Conservation (phyloP, 1,139 yeast species). For the Geotrichum candidum region DNA sequence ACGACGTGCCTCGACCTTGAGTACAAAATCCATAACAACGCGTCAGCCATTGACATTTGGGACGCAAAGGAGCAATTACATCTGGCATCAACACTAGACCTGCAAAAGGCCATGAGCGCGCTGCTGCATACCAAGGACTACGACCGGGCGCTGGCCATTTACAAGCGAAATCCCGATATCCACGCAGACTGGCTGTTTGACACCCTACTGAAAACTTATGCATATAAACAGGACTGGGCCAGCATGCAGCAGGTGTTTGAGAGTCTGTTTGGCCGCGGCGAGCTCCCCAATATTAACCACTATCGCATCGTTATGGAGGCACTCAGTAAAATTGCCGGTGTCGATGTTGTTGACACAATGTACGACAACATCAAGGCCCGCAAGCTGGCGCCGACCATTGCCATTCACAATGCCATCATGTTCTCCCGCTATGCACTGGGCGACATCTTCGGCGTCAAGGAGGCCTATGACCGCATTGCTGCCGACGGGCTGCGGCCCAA, state of each 20-base stretch:
- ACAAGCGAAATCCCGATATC: constrained; percentile 34
- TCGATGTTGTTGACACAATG: constrained; percentile 48
- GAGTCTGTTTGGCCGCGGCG: constrained; percentile 51
- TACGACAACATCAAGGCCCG: constrained; percentile 44
- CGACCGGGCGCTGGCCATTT: constrained; percentile 41
- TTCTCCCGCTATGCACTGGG: constrained; percentile 43
- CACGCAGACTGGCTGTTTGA: constrained; percentile 27
- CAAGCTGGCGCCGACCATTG: constrained; percentile 45
- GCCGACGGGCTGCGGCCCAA: constrained; percentile 37
- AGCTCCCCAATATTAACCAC: constrained; percentile 51
- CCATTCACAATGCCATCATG: constrained; percentile 45
- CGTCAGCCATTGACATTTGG: constrained; percentile 18
- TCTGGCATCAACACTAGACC: constrained; percentile 23
- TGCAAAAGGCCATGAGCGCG: constrained; percentile 39
- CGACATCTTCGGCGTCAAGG: constrained; percentile 43
- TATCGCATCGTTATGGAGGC: constrained; percentile 62
- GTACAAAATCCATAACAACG: constrained; percentile 6
- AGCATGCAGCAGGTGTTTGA: constrained; percentile 59
- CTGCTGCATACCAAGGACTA: constrained; percentile 40
- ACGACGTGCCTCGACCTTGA: constrained; percentile 22
- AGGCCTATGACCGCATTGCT: constrained; percentile 40
- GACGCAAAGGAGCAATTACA: constrained; percentile 17
- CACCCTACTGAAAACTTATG: constrained; percentile 40
- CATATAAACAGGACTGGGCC: constrained; percentile 52
- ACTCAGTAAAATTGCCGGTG: constrained; percentile 53